Base-by-base conservation (phyloP, 306 rosid species). In the Urtica urens region DNA sequence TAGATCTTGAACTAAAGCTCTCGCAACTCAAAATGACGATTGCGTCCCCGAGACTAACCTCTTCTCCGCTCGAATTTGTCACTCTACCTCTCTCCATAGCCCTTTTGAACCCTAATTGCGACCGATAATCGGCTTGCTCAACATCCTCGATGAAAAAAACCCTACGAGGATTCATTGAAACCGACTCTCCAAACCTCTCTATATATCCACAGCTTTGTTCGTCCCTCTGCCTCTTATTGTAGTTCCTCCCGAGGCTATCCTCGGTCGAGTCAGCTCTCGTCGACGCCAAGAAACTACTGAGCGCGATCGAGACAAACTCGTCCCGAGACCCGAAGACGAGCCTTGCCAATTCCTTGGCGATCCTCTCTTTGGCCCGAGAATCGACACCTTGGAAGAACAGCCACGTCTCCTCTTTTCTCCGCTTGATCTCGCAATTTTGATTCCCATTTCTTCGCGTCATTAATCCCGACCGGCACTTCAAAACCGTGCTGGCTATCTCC, bases 381-480 rank as follows among this genome's bases (percentile, higher is more conserved):
- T 92, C 99, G 61, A 67, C 63, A 19, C 99, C 96, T 79, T 82
- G 96, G 55, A 92, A 92, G 30, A 92, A 69, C 63, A 92, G 46
- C 99, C 96, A 92, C 0, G 99, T 85, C 59, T 92, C 99, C 59
- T 92, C 83, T 71, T 92, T 90, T 8, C 38, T 51, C 7, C 20
- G 38, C 28, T 16, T 7, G 20, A 7, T 3, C n/a, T n/a, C n/a
- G n/a, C n/a, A n/a, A n/a, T n/a, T n/a, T n/a, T n/a, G n/a, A 34
- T 71, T 67, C 26, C 67, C 81, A 71, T 73, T 82, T 66, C 96
- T 85, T 74, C 72, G 73, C 20, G 58, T 58, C 70, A 55, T 55
- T n/a, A n/a, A n/a, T 17, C 96, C 87, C 0, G 94, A 79, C 38
- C 99, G 68, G 71, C 99, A 85, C 57, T 82, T 80, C 60, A 92